Evolutionary conservation across 1,284 basidiomycete genomes (phyloP).

Genomic region (Boletus hoseneyae): DNA sequence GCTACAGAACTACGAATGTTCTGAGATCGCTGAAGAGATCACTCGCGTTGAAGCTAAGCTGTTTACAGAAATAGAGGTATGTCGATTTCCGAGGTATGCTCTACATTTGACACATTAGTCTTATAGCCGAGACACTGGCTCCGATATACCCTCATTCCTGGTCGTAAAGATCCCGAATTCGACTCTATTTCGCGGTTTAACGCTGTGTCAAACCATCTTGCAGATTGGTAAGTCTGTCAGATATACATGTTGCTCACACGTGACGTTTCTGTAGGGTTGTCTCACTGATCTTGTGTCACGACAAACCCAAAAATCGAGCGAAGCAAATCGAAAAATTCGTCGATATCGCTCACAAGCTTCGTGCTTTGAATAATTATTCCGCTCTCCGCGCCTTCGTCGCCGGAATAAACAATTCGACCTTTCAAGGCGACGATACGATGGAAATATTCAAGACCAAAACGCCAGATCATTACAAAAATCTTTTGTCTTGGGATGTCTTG

Average conservation of each 20-base stretch:
- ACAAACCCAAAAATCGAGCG: constrained; percentile 60
- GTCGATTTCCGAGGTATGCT: constrained; percentile 15
- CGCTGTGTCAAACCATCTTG: constrained; percentile 69
- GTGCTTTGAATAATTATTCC: constrained; percentile 75
- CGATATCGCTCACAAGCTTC: constrained; percentile 66
- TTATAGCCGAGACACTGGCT: constrained; percentile 77
- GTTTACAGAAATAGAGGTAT: constrained; percentile 69
- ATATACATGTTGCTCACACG: not conserved
- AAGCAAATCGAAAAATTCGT: constrained; percentile 76
- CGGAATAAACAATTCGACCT: constrained; percentile 75
- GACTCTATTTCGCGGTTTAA: constrained; percentile 71
- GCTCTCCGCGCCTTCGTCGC: constrained; percentile 77
- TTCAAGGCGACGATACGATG: constrained; percentile 67
- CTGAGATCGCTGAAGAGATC: constrained; percentile 74
- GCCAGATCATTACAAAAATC: constrained; percentile 62
- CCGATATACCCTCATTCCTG: constrained; percentile 63
- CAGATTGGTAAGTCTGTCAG: constrained; percentile 59
- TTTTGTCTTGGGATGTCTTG: constrained; percentile 75
- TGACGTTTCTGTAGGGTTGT: constrained; percentile 52
- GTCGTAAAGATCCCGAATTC: constrained; percentile 57
- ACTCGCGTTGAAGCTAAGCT: constrained; percentile 60
- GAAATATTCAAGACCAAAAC: constrained; percentile 60
- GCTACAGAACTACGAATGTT: constrained; percentile 51
- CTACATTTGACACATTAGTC: constrained; percentile 7
- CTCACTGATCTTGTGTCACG: constrained; percentile 76